A percentile compares a stretch with the other conserved stretches of the same genome.
These are phyloP conservation scores for grape (Vitis vinifera) DNA, from an alignment of 164 flowering plant genomes.

Conservation along the genomic window DNA sequence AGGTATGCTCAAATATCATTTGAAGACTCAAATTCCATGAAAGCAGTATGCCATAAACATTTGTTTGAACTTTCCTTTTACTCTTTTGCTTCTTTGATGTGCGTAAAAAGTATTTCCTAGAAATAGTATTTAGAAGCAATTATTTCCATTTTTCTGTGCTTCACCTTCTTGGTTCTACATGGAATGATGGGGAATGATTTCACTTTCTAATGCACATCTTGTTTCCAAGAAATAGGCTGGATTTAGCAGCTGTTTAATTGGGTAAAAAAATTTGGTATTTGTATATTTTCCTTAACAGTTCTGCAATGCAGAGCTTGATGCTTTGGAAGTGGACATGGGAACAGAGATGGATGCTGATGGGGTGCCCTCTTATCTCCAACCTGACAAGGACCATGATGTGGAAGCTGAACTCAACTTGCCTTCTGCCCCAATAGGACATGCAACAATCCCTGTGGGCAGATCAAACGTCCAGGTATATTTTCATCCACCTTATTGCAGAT, in stretches of 20 bases:
- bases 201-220: too few relatives aligned
- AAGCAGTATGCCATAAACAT: too few relatives aligned
- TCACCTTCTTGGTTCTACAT: too few relatives aligned
- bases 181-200: too few relatives aligned
- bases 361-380: constrained; percentile 88
- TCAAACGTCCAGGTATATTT: constrained; percentile 57
- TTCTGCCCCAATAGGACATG: constrained; percentile 77
- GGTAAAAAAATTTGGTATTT: too few relatives aligned
- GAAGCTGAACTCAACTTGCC: constrained; percentile 87
- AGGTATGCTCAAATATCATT: constrained; percentile 48
- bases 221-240: too few relatives aligned
- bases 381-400: constrained; percentile 73
- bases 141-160: too few relatives aligned
- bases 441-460: constrained; percentile 57
- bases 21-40: not conserved
- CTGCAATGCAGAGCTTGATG: constrained; percentile 81
- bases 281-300: not conserved
- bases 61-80: not conserved
- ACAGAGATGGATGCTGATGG: constrained; percentile 76
- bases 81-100: not conserved
- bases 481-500: not conserved
- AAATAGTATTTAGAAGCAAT: not conserved
- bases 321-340: constrained; percentile 97
- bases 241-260: too few relatives aligned
- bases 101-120: not conserved